phyloP scores from a whole-genome alignment of 805 yeast species.

The Lachancea quebecensis region DNA sequence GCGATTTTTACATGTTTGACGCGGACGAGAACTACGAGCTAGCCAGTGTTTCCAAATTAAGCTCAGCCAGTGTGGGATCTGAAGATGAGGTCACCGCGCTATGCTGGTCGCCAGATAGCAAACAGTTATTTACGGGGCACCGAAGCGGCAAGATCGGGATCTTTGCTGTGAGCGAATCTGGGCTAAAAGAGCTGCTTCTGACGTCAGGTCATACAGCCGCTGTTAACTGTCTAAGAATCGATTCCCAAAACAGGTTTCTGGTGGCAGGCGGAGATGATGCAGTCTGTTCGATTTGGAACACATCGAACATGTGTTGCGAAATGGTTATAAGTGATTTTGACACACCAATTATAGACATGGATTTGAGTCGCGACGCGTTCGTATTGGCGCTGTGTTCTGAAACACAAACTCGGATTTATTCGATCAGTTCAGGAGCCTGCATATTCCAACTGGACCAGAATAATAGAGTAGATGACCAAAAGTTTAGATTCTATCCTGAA shows the following conservation, averaged over 20 bases:
- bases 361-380: constrained; percentile 21
- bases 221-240: constrained; percentile 40
- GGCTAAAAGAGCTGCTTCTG: constrained; percentile 10
- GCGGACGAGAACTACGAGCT: constrained; percentile 29
- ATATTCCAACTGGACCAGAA: neutral
- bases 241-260: constrained; percentile 45
- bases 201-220: constrained; percentile 46
- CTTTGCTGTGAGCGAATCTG: constrained; percentile 9
- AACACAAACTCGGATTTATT: neutral
- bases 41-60: constrained; percentile 5
- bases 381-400: constrained; percentile 12
- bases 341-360: constrained; percentile 17
- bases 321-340: constrained; percentile 14
- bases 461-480: neutral
- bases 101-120: constrained; percentile 30
- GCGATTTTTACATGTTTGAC: constrained; percentile 33
- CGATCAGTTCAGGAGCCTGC: neutral
- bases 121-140: constrained; percentile 40
- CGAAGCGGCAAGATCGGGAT: constrained; percentile 39
- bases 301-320: constrained; percentile 14
- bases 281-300: constrained; percentile 22
- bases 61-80: constrained; percentile 2
- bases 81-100: neutral
- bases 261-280: constrained; percentile 42
- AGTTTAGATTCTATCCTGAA: constrained; percentile 22